phyloP scores from a whole-genome alignment of 192 early-diverging fungal species.

The Backusella mclennaniae region DNA sequence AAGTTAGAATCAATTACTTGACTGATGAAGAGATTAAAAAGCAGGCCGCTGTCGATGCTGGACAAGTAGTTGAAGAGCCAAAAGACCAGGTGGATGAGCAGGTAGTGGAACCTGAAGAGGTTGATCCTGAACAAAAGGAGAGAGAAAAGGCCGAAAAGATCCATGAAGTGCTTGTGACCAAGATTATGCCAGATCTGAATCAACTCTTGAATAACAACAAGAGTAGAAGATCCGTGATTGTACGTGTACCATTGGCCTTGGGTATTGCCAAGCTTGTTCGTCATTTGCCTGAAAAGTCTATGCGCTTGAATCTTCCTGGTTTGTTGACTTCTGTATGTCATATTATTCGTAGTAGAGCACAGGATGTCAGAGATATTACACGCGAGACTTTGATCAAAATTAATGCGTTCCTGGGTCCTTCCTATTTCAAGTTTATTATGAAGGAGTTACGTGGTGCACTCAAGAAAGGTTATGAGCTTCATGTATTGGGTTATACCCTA shows the following conservation, averaged over 20 bases:
- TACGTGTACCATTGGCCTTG: constrained; percentile 86
- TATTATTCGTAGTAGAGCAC: constrained; percentile 78
- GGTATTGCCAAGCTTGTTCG: constrained; percentile 84
- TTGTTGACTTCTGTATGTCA: constrained; percentile 86
- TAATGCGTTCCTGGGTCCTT: constrained; percentile 74
- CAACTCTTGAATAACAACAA: constrained; percentile 64
- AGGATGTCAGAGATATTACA: constrained; percentile 81
- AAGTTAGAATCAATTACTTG: constrained; percentile 45
- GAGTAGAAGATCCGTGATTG: constrained; percentile 70
- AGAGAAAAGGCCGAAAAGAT: constrained; percentile 53
- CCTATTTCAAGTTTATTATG: constrained; percentile 86
- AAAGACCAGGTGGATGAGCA: constrained; percentile 29
- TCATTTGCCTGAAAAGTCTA: constrained; percentile 71
- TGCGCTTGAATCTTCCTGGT: constrained; percentile 81
- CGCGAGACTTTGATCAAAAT: constrained; percentile 90
- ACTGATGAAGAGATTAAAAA: constrained; percentile 33
- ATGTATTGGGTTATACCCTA: constrained; percentile 94
- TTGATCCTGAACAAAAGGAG: constrained; percentile 31
- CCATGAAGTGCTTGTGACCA: constrained; percentile 70
- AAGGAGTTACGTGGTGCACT: constrained; percentile 79
- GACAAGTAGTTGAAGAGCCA: constrained; percentile 23
- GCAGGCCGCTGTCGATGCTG: constrained; percentile 37
- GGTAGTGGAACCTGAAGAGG: constrained; percentile 37
- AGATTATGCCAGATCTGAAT: constrained; percentile 83
- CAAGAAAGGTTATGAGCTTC: constrained; percentile 83